Evolutionary conservation across 768 basidiomycete genomes (phyloP).

Genomic region (Suillus tomentosus): DNA sequence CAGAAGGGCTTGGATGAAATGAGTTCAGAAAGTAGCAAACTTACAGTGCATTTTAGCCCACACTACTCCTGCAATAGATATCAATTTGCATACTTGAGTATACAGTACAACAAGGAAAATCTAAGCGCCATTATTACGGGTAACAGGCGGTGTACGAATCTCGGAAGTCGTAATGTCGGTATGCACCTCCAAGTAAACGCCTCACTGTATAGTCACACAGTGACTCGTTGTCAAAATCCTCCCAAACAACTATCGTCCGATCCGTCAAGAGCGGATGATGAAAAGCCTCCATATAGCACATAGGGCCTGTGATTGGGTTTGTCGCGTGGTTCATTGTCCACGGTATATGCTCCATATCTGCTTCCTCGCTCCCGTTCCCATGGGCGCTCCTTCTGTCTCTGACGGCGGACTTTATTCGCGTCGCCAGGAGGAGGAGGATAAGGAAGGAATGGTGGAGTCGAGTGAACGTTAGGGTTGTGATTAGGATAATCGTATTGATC

Average conservation of each 20-base stretch:
- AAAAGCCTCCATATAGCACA: conserved; percentile 7
- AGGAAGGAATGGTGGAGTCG: conserved; percentile 14
- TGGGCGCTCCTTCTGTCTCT: conserved; percentile 18
- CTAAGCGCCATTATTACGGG: conserved; percentile 13
- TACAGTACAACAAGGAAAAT: conserved; percentile 12
- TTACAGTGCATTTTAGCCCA: background rate
- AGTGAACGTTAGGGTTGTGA: conserved; percentile 7
- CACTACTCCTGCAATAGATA: background rate
- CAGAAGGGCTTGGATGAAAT: conserved; percentile 36
- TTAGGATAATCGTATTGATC: conserved; percentile 13
- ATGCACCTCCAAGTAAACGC: background rate
- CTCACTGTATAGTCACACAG: background rate
- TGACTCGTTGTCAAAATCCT: conserved; percentile 15
- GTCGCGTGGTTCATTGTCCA: conserved; percentile 15
- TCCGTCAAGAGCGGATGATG: conserved; percentile 7
- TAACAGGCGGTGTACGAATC: conserved; percentile 1
- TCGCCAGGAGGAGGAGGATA: conserved; percentile 10
- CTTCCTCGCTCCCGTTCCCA: conserved; percentile 17
- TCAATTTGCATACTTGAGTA: conserved; percentile 7
- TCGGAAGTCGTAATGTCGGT: background rate
- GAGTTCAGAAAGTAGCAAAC: background rate
- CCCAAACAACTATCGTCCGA: conserved; percentile 21
- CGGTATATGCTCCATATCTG: conserved; percentile 8
- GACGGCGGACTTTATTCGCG: conserved; percentile 17
- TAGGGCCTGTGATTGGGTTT: conserved; percentile 14